A percentile compares a stretch with the other conserved stretches of the same genome.
These are phyloP conservation scores for Calcarisporium arbuscula DNA, from an alignment of 2,329 filamentous ascomycete species.

Conservation along the genomic window DNA sequence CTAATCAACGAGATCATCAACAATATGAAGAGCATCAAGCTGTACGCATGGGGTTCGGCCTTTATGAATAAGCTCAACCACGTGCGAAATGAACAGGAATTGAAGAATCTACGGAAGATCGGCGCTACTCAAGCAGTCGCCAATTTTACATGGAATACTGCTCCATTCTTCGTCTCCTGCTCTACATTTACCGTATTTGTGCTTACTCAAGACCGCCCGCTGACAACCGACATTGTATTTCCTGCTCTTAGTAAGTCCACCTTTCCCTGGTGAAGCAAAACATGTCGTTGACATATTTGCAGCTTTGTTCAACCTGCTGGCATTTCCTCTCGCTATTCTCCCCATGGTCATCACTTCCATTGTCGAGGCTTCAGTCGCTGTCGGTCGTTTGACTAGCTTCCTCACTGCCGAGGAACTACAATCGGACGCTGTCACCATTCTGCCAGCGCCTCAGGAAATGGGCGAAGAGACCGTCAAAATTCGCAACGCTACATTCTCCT, in stretches of 20 bases:
- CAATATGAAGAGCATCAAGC: conserved; percentile 99
- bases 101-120: conserved; percentile 93
- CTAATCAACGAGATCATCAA: conserved; percentile 97
- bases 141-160: conserved; percentile 97
- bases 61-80: conserved; percentile 98
- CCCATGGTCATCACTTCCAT: conserved; percentile 98
- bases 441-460: conserved; percentile 62
- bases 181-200: conserved; percentile 95
- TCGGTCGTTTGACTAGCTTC: conserved; percentile 76
- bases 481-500: conserved; percentile 82
- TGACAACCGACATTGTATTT: conserved; percentile 94
- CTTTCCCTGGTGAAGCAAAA: not conserved
- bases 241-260: conserved; percentile 53
- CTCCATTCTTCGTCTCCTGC: conserved; percentile 95
- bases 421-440: conserved; percentile 66
- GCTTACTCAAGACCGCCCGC: conserved; percentile 68
- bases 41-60: conserved; percentile 94
- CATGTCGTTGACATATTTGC: conserved; percentile 22
- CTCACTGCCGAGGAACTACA: conserved; percentile 87
- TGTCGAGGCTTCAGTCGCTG: conserved; percentile 91
- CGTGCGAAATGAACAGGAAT: conserved; percentile 90
- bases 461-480: conserved; percentile 86
- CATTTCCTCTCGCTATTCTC: conserved; percentile 87
- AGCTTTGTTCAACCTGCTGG: conserved; percentile 91
- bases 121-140: conserved; percentile 89